These are phyloP conservation scores for Petunia secreta DNA, from an alignment of 257 asterid genomes.

Conservation along the genomic window DNA sequence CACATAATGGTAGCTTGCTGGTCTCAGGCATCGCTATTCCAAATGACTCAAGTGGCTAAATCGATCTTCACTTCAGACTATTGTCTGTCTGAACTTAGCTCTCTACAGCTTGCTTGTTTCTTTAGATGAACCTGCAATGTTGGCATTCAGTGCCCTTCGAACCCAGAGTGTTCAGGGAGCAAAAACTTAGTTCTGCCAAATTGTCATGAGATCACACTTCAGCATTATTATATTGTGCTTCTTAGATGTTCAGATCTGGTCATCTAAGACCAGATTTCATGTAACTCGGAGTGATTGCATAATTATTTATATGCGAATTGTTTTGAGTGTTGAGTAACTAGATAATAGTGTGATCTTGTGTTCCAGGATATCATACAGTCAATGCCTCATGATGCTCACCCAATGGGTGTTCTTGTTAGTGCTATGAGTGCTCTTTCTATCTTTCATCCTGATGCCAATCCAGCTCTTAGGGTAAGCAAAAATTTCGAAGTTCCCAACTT, in stretches of 20 bases:
- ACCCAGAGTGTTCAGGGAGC: background rate
- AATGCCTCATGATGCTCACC: constrained; percentile 99
- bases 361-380: constrained; percentile 93
- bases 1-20: background rate
- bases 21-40: background rate
- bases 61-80: background rate
- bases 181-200: background rate
- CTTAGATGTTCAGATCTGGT: background rate
- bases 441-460: constrained; percentile 98
- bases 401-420: constrained; percentile 98
- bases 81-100: background rate
- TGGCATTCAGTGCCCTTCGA: background rate
- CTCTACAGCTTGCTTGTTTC: background rate
- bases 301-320: background rate
- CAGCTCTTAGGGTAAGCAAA: constrained; percentile 86
- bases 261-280: background rate
- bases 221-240: background rate
- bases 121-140: background rate
- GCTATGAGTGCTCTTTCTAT: constrained; percentile 93
- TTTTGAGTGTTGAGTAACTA: background rate
- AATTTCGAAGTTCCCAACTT: background rate
- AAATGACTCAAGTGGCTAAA: constrained; percentile 1
- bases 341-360: constrained; percentile 1
- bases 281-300: background rate
- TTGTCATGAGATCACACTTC: background rate